Conservation (phyloP, 2,329 filamentous ascomycete species). For the Aureobasidium sp. region DNA sequence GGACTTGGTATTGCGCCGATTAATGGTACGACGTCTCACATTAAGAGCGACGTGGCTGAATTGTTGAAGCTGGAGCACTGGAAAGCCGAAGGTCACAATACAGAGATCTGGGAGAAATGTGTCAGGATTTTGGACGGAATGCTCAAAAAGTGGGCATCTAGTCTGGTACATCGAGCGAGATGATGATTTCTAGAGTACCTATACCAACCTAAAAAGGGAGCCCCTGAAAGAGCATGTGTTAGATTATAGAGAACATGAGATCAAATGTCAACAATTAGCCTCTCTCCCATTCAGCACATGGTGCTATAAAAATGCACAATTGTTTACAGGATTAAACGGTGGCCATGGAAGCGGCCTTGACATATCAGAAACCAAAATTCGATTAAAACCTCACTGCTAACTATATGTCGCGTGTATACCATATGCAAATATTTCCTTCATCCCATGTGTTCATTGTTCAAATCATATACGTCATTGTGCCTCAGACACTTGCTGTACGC, state of each 20-base stretch:
- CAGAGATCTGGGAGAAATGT: neutral
- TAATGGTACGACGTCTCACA: constrained; percentile 46
- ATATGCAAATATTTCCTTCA: neutral
- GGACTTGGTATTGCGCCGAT: constrained; percentile 44
- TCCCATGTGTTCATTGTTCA: neutral
- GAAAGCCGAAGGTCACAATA: neutral
- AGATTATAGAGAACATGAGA: no score
- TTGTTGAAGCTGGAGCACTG: neutral
- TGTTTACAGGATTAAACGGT: no score
- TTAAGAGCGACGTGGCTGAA: neutral
- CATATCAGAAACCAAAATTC: neutral
- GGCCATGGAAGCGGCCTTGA: no score
- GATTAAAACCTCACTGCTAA: neutral
- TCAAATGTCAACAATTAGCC: no score
- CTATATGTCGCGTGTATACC: neutral
- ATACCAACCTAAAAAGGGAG: neutral
- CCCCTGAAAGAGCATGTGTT: no score
- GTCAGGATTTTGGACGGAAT: neutral
- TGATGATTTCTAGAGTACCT: neutral
- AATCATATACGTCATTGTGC: neutral
- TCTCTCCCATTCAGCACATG: no score
- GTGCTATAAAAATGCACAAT: neutral
- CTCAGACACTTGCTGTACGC: constrained; percentile 42
- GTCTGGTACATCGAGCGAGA: neutral
- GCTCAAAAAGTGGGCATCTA: neutral